Evolutionary conservation across 805 yeast genomes (phyloP).

Genomic region (Myxozyma mucilagina): DNA sequence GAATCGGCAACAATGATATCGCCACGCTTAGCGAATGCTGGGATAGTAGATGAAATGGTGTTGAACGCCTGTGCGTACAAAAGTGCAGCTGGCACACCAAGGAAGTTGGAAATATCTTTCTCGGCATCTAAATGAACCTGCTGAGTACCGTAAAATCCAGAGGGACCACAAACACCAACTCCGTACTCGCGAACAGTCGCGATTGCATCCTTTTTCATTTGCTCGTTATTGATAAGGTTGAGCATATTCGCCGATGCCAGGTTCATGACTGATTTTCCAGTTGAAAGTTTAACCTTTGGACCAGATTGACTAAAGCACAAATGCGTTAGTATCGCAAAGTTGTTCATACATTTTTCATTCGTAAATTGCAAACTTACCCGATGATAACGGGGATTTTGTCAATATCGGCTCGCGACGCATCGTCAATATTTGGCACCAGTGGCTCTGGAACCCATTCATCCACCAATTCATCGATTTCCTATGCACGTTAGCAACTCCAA

Average conservation of each 20-base stretch:
- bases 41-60: slow-evolving; percentile 82
- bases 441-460: slow-evolving; percentile 94
- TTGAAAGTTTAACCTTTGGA: slow-evolving; percentile 28
- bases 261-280: slow-evolving; percentile 30
- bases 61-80: slow-evolving; percentile 91
- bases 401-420: slow-evolving; percentile 61
- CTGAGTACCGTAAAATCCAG: slow-evolving; percentile 94
- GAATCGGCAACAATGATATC: slow-evolving; percentile 88
- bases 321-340: not conserved
- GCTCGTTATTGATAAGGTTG: slow-evolving; percentile 54
- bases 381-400: slow-evolving; percentile 62
- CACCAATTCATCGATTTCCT: slow-evolving; percentile 77
- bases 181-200: slow-evolving; percentile 65
- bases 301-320: slow-evolving; percentile 9
- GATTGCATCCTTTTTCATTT: slow-evolving; percentile 55
- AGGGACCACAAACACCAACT: slow-evolving; percentile 98
- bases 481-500: not conserved
- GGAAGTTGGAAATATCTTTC: slow-evolving; percentile 68
- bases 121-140: slow-evolving; percentile 74
- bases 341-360: not conserved
- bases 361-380: slow-evolving; percentile 41
- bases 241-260: slow-evolving; percentile 62
- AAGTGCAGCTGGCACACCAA: slow-evolving; percentile 76
- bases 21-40: slow-evolving; percentile 93
- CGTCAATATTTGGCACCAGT: slow-evolving; percentile 54